phyloP scores from a whole-genome alignment of 2,329 filamentous ascomycete genomes.

The Sarocladium oryzae region DNA sequence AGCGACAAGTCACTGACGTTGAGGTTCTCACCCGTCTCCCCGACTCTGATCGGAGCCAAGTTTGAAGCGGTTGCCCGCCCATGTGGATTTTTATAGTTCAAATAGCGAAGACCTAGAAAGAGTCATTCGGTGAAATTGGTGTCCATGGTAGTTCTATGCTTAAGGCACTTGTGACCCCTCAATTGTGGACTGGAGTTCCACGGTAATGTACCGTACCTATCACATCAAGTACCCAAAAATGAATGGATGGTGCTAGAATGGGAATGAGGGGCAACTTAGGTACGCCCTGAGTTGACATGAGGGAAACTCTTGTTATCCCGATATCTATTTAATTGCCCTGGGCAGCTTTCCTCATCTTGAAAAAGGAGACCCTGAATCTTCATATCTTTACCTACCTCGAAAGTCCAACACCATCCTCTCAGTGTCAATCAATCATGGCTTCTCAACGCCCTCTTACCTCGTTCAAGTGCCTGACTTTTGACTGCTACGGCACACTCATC shows the following conservation, averaged over 20 bases:
- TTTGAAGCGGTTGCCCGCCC: no score
- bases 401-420: not conserved
- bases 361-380: no score
- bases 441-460: constrained; percentile 17
- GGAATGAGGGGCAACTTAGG: not conserved
- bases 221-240: no score
- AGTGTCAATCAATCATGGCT: constrained; percentile 11
- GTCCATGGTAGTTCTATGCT: not conserved
- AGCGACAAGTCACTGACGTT: no score
- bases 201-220: not conserved
- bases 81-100: no score
- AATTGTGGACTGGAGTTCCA: not conserved
- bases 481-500: constrained; percentile 74
- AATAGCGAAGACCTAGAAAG: no score
- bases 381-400: not conserved
- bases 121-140: no score
- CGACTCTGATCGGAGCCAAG: no score
- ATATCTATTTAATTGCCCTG: no score
- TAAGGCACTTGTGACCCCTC: not conserved
- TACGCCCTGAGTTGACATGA: not conserved
- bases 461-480: constrained; percentile 55
- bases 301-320: not conserved
- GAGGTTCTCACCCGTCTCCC: no score
- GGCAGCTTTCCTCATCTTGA: no score
- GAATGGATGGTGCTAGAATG: not conserved